Conservation (phyloP, 352 stramenopile genomes). For the Globisporangium splendens region DNA sequence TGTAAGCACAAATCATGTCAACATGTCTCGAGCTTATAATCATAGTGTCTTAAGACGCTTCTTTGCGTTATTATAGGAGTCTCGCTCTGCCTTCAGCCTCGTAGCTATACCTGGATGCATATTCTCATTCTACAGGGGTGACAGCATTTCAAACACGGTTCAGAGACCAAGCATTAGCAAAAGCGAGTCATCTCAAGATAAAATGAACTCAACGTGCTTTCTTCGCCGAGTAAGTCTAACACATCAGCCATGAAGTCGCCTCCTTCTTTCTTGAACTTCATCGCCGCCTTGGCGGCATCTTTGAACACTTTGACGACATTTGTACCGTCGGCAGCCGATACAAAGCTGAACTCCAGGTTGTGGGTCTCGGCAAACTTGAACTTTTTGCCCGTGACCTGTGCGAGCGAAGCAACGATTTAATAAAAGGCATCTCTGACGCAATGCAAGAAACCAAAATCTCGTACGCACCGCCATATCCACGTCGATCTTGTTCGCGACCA, state of each 20-base stretch:
- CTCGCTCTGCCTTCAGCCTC: too few relatives aligned
- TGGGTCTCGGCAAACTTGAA: conserved; percentile 95
- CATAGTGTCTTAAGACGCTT: too few relatives aligned
- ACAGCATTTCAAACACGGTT: too few relatives aligned
- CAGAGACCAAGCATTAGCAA: too few relatives aligned
- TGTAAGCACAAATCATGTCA: too few relatives aligned
- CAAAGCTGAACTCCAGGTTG: conserved; percentile 93
- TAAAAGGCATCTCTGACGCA: too few relatives aligned
- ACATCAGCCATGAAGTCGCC: conserved; percentile 93
- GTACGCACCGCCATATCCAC: conserved; percentile 86
- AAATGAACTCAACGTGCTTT: conserved; percentile 24
- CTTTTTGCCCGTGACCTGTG: conserved; percentile 94
- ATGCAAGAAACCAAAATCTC: too few relatives aligned
- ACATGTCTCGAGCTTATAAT: too few relatives aligned
- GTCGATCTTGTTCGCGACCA: conserved; percentile 98
- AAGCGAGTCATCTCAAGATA: too few relatives aligned
- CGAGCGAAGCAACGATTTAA: not conserved
- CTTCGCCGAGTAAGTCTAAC: conserved; percentile 83
- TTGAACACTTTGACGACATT: conserved; percentile 96
- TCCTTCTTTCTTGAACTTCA: conserved; percentile 88
- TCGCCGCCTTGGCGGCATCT: conserved; percentile 76
- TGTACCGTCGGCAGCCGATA: conserved; percentile 92
- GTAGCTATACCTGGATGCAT: too few relatives aligned
- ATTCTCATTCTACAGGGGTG: too few relatives aligned
- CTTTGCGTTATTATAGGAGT: too few relatives aligned